Evolutionary conservation across 768 basidiomycete species (phyloP).

Genomic region (Russula compacta): DNA sequence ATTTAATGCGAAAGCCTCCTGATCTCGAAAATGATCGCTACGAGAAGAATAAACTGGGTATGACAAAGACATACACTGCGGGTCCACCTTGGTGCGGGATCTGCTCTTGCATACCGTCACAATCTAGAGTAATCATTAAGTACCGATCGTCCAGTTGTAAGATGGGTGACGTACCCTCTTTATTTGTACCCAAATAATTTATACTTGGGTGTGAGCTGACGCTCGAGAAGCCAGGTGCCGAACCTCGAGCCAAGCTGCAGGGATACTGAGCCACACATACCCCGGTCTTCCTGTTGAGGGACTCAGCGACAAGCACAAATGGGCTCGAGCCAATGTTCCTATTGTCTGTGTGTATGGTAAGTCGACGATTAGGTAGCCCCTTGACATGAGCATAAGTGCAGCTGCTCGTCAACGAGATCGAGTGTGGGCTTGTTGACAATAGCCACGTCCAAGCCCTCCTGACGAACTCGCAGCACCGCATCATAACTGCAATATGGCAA

Average conservation of each 20-base stretch:
- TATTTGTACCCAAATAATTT: slow-evolving; percentile 74
- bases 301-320: slow-evolving; percentile 81
- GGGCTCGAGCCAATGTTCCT: slow-evolving; percentile 62
- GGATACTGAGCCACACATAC: slow-evolving; percentile 22
- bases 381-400: slow-evolving; percentile 22
- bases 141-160: not conserved
- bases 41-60: not conserved
- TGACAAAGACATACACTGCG: slow-evolving; percentile 46
- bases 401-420: slow-evolving; percentile 77
- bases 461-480: slow-evolving; percentile 64
- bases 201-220: slow-evolving; percentile 69
- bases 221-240: slow-evolving; percentile 82
- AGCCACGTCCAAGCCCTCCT: slow-evolving; percentile 71
- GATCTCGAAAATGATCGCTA: slow-evolving; percentile 42
- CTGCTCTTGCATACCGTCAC: slow-evolving; percentile 73
- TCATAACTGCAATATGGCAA: slow-evolving; percentile 81
- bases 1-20: slow-evolving; percentile 30
- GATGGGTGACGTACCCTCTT: slow-evolving; percentile 37
- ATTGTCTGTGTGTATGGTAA: slow-evolving; percentile 31
- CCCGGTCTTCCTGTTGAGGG: slow-evolving; percentile 86
- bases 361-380: not conserved
- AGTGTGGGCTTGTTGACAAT: slow-evolving; percentile 80
- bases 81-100: slow-evolving; percentile 79
- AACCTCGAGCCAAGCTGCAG: slow-evolving; percentile 64
- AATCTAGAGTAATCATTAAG: slow-evolving; percentile 31